Base-by-base conservation (phyloP, 2,329 filamentous ascomycete genomes). In the Dothistroma pini region DNA sequence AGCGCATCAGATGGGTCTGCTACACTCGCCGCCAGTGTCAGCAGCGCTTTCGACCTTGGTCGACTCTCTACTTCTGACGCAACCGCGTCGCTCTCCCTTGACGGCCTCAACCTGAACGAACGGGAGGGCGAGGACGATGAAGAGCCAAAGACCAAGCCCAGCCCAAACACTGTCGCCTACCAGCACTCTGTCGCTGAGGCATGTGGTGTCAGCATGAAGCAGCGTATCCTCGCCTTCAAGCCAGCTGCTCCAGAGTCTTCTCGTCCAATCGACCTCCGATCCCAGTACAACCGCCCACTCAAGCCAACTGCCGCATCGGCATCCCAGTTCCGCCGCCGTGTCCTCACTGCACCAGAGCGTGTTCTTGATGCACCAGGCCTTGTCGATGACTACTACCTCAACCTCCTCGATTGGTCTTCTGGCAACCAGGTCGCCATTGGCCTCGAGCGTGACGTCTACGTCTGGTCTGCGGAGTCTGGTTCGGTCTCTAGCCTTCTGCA, bases 331-430 rank as follows among this genome's bases (percentile, higher is more conserved):
- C 88, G 93, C 67, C 90, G 95, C 65, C 90, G 93, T 70, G 91
- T 99, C 62, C 89, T 95, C 57, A 97, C 95, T 8, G 92, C 93
- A 12, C 95, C 95, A 11, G 95, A 99, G 79, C 90, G 95, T 66
- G 95, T 99, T 14, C 86, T 99, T 29, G 95, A 99, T 77, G 95
- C 95, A 4, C 95, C 95, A 6, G 95, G 93, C 59, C 86, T 99
- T 57, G 89, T 97, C 63, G 95, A 99, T 72, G 95, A 99, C 80
- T 99, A 97, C 84, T 99, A 99, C 77, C 89, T 99, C 70, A 99
- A 99, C 82, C 84, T 99, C 44, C 86, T 99, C 29, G 95, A 99
- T 81, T 99, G 95, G 95, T 96, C 93, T 74, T 95, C 92, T 7
- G 89, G 90, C 63, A 99, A 99, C 82, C 95, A 99, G 78, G 93